These are phyloP conservation scores for Lotus japonicus DNA, from an alignment of 306 rosid genomes.

Conservation along the genomic window DNA sequence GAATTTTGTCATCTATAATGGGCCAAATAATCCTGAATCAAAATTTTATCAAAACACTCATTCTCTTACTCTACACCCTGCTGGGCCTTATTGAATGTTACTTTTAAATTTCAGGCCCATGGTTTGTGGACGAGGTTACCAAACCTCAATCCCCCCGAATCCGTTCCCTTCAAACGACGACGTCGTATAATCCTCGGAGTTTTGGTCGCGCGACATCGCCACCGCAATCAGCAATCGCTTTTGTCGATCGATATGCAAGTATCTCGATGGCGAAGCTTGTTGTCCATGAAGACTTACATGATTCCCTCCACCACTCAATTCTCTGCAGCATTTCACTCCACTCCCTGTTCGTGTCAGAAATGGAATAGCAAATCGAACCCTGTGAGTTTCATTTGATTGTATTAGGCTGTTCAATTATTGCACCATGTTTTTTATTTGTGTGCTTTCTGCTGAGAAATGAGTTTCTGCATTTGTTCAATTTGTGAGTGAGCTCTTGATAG, in stretches of 20 bases:
- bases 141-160: background rate
- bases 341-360: conserved; percentile 44
- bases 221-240: background rate
- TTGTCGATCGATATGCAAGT: conserved; percentile 37
- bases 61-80: too few species aligned
- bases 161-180: background rate
- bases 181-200: conserved; percentile 7
- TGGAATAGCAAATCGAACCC: conserved; percentile 44
- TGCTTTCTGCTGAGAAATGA: too few species aligned
- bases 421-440: too few species aligned
- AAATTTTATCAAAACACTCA: too few species aligned
- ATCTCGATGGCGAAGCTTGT: conserved; percentile 46
- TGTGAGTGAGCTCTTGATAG: too few species aligned
- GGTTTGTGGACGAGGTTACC: too few species aligned
- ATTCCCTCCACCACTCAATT: conserved; percentile 30
- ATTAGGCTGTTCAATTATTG: too few species aligned
- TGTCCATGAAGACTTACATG: conserved; percentile 33
- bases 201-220: background rate
- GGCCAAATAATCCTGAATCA: too few species aligned
- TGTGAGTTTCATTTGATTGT: conserved; percentile 28
- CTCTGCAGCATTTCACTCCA: conserved; percentile 53
- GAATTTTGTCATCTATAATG: too few species aligned
- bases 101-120: too few species aligned
- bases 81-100: too few species aligned
- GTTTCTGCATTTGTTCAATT: too few species aligned